A percentile compares a stretch with the other conserved stretches of the same genome.
These are phyloP conservation scores for Aspergillus quadrilineatus DNA, from an alignment of 2,329 filamentous ascomycete species.

Conservation along the genomic window DNA sequence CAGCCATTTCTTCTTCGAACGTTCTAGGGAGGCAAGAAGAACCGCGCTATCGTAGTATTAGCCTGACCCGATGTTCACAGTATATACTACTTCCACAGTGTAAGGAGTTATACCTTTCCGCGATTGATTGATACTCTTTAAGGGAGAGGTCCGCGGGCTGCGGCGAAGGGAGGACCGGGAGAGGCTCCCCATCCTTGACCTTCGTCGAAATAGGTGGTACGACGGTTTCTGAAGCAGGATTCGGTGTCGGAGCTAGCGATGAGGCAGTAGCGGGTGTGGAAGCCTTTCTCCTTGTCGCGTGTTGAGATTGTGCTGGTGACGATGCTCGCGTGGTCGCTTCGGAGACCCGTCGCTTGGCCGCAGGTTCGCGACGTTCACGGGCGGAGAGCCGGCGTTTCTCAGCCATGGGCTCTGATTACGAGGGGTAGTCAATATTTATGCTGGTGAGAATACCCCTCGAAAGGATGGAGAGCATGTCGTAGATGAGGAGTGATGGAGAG, in stretches of 20 bases:
- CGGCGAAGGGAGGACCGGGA: constrained; percentile 54
- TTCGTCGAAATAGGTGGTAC: constrained; percentile 52
- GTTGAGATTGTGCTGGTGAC: constrained; percentile 27
- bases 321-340: constrained; percentile 33
- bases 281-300: constrained; percentile 34
- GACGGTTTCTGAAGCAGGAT: constrained; percentile 31
- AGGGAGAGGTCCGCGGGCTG: constrained; percentile 51
- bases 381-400: constrained; percentile 46
- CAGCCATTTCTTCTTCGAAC: constrained; percentile 60
- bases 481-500: not conserved
- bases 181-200: constrained; percentile 52
- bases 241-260: constrained; percentile 27
- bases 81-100: not conserved
- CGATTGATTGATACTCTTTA: constrained; percentile 60
- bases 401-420: constrained; percentile 29
- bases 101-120: constrained; percentile 48
- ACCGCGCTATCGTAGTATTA: constrained; percentile 50
- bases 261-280: constrained; percentile 28
- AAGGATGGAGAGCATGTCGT: constrained; percentile 13
- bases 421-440: constrained; percentile 8
- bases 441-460: not conserved
- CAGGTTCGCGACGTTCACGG: constrained; percentile 45
- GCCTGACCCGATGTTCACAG: not conserved
- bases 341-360: constrained; percentile 45
- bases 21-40: constrained; percentile 57